These are phyloP conservation scores for Leishmania braziliensis DNA, from an alignment of 208 protist genomes.

Conservation along the genomic window DNA sequence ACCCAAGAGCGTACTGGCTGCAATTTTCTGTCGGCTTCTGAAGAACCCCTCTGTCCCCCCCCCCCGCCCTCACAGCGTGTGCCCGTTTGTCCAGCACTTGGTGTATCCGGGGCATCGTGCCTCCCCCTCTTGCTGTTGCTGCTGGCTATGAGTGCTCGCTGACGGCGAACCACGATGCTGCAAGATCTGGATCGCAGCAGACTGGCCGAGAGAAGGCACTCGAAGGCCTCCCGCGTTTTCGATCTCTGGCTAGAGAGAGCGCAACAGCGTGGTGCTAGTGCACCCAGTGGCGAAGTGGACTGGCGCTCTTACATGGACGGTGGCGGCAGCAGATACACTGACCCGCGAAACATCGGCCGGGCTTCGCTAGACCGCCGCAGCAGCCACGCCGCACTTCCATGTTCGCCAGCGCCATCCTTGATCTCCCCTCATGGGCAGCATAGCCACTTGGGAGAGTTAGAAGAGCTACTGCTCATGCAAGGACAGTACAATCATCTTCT, in stretches of 20 bases:
- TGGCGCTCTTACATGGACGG: neutral
- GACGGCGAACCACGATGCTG: conserved; percentile 1
- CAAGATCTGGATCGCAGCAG: neutral
- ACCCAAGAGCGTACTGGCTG: neutral
- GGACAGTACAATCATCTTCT: conserved; percentile 7
- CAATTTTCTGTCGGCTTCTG: neutral
- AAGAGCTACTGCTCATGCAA: conserved; percentile 18
- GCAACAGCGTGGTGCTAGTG: neutral
- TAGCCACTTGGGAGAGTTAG: conserved; percentile 12
- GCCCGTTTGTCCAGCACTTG: neutral
- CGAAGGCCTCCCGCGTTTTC: conserved; percentile 6
- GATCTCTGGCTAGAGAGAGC: conserved; percentile 16
- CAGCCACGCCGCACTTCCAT: neutral
- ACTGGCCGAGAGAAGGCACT: neutral
- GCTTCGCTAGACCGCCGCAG: neutral
- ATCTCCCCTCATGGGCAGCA: neutral
- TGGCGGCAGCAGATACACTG: neutral
- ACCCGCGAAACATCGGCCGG: neutral
- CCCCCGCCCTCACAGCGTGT: neutral
- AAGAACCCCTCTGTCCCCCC: neutral
- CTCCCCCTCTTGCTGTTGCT: neutral
- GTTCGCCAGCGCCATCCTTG: neutral
- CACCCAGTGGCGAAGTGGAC: neutral
- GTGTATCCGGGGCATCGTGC: neutral
- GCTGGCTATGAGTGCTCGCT: neutral